phyloP scores from a whole-genome alignment of 83 land plant species.

The Picea engelmannii region DNA sequence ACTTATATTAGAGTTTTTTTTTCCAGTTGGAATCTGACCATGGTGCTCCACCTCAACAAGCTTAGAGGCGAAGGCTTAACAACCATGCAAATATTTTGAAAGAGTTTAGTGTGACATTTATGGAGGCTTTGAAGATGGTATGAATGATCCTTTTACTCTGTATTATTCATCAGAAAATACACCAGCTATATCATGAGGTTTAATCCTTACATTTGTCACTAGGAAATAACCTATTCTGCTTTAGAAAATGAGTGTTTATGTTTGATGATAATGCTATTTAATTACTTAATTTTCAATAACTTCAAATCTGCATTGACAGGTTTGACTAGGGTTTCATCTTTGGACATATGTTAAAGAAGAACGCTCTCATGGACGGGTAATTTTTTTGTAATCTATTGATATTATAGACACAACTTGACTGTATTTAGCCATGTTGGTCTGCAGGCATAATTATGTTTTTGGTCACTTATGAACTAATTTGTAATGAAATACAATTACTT shows the following conservation, averaged over 20 bases:
- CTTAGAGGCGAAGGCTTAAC: slow-evolving; percentile 94
- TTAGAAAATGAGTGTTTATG: neutral
- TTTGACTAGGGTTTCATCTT: slow-evolving; percentile 82
- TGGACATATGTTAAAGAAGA: slow-evolving; percentile 95
- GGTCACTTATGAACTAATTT: neutral
- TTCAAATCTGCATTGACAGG: slow-evolving; percentile 34
- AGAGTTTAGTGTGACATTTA: slow-evolving; percentile 95
- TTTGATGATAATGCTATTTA: neutral
- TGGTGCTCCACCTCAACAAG: slow-evolving; percentile 90
- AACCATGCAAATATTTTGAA: slow-evolving; percentile 83
- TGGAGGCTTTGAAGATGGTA: slow-evolving; percentile 92
- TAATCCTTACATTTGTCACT: neutral
- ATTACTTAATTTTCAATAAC: neutral
- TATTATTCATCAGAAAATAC: slow-evolving; percentile 1
- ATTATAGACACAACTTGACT: neutral
- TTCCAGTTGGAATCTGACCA: slow-evolving; percentile 89
- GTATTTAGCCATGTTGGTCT: neutral
- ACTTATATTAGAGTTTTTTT: slow-evolving; percentile 13
- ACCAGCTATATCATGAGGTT: neutral
- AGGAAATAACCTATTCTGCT: neutral
- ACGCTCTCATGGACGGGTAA: slow-evolving; percentile 97
- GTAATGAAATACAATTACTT: neutral
- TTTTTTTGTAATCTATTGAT: neutral
- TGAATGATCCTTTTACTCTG: neutral
- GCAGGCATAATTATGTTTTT: neutral